Evolutionary conservation across 2,329 filamentous ascomycete genomes (phyloP).

Genomic region (Pestalotiopsis sp.): DNA sequence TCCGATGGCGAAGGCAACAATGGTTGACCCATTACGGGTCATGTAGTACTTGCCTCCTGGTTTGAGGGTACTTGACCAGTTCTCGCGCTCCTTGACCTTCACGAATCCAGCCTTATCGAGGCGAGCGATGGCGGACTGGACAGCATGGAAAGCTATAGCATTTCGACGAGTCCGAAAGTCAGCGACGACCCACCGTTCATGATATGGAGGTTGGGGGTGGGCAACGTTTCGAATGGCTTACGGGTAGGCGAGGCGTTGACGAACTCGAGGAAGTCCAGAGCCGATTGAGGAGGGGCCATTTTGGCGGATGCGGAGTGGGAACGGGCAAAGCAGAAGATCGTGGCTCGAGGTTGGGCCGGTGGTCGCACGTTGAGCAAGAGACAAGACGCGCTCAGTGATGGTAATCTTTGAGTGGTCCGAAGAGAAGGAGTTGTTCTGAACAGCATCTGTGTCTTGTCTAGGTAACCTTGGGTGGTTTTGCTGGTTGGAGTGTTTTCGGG

Average conservation of each 20-base stretch:
- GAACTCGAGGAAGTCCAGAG: slow-evolving; percentile 87
- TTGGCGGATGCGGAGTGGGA: slow-evolving; percentile 21
- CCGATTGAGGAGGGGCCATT: slow-evolving; percentile 60
- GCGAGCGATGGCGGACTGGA: slow-evolving; percentile 74
- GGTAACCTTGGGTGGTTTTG: background rate
- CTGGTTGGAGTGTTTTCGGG: background rate
- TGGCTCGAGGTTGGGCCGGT: background rate
- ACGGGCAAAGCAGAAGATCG: background rate
- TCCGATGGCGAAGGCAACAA: slow-evolving; percentile 91
- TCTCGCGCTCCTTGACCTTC: slow-evolving; percentile 86
- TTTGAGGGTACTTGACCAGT: slow-evolving; percentile 78
- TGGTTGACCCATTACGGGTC: slow-evolving; percentile 89
- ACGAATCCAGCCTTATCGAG: slow-evolving; percentile 84
- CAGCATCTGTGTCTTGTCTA: background rate
- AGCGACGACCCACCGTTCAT: background rate
- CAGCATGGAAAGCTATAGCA: slow-evolving; percentile 84
- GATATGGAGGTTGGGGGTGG: background rate
- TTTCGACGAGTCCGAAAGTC: slow-evolving; percentile 10
- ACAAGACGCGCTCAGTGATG: background rate
- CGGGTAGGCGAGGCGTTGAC: slow-evolving; percentile 93
- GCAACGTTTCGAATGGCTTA: slow-evolving; percentile 45
- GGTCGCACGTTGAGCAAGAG: background rate
- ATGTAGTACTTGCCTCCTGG: slow-evolving; percentile 96
- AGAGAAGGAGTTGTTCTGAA: background rate
- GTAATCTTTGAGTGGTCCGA: background rate